Evolutionary conservation across 2,329 filamentous ascomycete genomes (phyloP).

Genomic region (Zymoseptoria crescenta): DNA sequence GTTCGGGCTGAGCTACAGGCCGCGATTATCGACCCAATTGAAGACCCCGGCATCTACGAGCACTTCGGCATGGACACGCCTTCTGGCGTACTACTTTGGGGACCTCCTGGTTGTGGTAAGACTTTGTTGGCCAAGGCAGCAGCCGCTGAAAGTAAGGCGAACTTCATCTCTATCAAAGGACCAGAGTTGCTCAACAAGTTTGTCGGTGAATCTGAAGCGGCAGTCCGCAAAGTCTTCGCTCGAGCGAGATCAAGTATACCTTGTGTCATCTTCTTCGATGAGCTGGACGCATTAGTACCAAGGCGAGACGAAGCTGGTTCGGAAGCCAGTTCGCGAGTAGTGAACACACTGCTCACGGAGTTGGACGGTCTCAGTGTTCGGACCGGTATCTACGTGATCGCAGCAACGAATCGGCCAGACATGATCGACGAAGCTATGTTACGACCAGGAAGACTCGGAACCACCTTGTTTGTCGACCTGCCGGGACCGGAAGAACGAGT

Average conservation of each 20-base stretch:
- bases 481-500: constrained; percentile 71
- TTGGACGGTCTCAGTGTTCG: constrained; percentile 72
- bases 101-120: constrained; percentile 92
- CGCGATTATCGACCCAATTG: constrained; percentile 86
- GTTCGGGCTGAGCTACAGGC: constrained; percentile 74
- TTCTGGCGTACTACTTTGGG: constrained; percentile 88
- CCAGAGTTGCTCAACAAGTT: constrained; percentile 96
- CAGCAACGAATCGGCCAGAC: constrained; percentile 88
- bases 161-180: constrained; percentile 97
- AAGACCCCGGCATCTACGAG: constrained; percentile 67
- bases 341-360: constrained; percentile 91
- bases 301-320: constrained; percentile 67
- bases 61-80: constrained; percentile 71
- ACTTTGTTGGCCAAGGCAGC: constrained; percentile 94
- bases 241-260: constrained; percentile 79
- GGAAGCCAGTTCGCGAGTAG: constrained; percentile 79
- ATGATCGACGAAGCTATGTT: constrained; percentile 96
- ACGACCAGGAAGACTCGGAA: constrained; percentile 80
- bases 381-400: constrained; percentile 85
- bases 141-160: constrained; percentile 88
- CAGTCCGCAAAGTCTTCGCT: constrained; percentile 84
- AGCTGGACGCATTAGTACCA: constrained; percentile 87
- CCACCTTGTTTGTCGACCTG: constrained; percentile 80
- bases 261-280: constrained; percentile 96
- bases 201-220: constrained; percentile 90